Evolutionary conservation across 208 protist genomes (phyloP).

Genomic region (Herpetomonas samuelpessoai): DNA sequence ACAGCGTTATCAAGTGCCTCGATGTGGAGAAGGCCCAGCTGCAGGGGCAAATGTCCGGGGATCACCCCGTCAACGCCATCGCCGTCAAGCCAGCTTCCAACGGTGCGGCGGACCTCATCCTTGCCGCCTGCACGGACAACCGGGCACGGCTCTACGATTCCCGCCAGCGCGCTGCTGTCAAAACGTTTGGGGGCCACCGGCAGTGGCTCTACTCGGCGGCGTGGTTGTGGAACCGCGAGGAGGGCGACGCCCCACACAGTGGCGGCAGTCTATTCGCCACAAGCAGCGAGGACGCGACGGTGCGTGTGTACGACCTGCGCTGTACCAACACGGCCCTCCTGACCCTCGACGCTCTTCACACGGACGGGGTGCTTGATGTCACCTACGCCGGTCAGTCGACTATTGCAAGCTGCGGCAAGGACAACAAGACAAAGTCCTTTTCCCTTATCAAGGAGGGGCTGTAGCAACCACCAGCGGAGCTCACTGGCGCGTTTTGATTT

Average conservation of each 20-base stretch:
- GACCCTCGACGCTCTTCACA: slow-evolving; percentile 73
- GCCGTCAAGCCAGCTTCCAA: slow-evolving; percentile 38
- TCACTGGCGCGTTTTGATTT: too few relatives aligned
- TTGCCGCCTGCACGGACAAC: slow-evolving; percentile 82
- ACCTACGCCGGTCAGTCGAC: slow-evolving; percentile 57
- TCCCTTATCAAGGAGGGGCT: slow-evolving; percentile 42
- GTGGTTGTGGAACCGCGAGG: slow-evolving; percentile 63
- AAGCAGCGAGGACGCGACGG: slow-evolving; percentile 62
- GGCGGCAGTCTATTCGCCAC: slow-evolving; percentile 54
- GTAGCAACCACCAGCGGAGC: too few relatives aligned
- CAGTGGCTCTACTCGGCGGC: slow-evolving; percentile 81
- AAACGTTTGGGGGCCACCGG: slow-evolving; percentile 72
- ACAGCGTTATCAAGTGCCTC: slow-evolving; percentile 66
- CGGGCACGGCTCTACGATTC: slow-evolving; percentile 78
- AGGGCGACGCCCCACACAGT: slow-evolving; percentile 22
- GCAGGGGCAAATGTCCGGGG: slow-evolving; percentile 39
- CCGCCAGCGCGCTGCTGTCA: slow-evolving; percentile 42
- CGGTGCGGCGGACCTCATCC: slow-evolving; percentile 48
- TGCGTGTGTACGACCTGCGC: slow-evolving; percentile 76
- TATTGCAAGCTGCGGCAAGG: slow-evolving; percentile 76
- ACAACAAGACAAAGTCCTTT: slow-evolving; percentile 75
- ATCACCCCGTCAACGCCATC: slow-evolving; percentile 70
- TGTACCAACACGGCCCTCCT: slow-evolving; percentile 54
- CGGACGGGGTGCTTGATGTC: slow-evolving; percentile 77
- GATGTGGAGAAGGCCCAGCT: slow-evolving; percentile 51